Evolutionary conservation across 345 rosid genomes (phyloP), one percentile per base, ranked within the genome.

Genomic region (Salix suchowensis): DNA sequence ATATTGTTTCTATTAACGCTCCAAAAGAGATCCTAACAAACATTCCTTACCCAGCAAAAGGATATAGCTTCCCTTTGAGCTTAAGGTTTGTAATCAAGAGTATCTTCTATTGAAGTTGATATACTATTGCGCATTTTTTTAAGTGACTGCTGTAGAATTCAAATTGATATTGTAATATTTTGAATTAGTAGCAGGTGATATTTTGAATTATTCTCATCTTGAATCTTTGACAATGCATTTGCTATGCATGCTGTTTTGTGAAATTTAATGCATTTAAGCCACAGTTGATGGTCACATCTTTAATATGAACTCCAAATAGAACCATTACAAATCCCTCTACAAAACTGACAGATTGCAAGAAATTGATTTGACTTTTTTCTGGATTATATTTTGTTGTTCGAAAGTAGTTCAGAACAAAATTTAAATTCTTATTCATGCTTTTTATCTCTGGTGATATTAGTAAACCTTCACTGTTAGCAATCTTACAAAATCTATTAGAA

Each of bases 21-120:
- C 97, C 98, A 36, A 84, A 80, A 81, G 94, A 87, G 88, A 87
- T 85, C 75, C 85, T 91, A 37, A 87, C 96, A 73, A 94, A 94
- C 83, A 88, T 84, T 78, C 94, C 96, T 62, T 84, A 85, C 86
- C 97, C 95, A 23, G 68, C 83, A 11, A 87, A 87, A 79, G 97
- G 98, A 80, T 94, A 86, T 79, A 84, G 76, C 76, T 94, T 94
- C 85, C 39, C 86, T 42, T 90, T 94, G 82, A 91, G 86, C 80
- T 86, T 91, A 87, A 88, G 95, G 98, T 94, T 34, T 77, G 88
- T 77, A 64, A 62, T 12, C 50, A 67, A 42, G 48, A 64, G 5
- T 69, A 46, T 36, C 21, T 68, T 15, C 13, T 72, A 48, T 65
- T 34, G 46, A 60, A 34, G 21, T 12, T 70, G 62, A 69, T 68